A percentile compares a stretch with the other conserved stretches of the same genome.
Conservation (phyloP, 2,329 filamentous ascomycete species). For the Fusarium circinatum region DNA sequence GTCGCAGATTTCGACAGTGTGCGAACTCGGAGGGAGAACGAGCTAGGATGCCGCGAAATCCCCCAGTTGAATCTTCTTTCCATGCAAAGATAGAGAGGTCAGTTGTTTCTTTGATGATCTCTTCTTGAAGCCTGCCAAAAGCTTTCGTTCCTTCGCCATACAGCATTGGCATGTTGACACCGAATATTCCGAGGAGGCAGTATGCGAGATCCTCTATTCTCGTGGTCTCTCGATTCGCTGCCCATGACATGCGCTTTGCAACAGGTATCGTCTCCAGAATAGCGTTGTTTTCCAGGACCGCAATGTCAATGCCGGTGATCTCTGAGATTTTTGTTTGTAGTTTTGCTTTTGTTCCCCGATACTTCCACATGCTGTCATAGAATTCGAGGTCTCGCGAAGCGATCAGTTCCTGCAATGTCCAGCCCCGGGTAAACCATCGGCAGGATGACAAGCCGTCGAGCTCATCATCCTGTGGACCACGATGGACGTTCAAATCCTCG, state of each 20-base stretch:
- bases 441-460: background rate
- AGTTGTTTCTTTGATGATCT: conserved; percentile 13
- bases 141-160: conserved; percentile 14
- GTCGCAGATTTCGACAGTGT: background rate
- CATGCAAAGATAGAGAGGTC: conserved; percentile 24
- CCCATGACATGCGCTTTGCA: conserved; percentile 16
- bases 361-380: background rate
- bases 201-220: conserved; percentile 16
- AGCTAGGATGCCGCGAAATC: background rate
- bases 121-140: conserved; percentile 14
- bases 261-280: background rate
- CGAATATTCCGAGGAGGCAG: conserved; percentile 6
- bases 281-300: background rate
- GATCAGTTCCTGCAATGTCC: conserved; percentile 13
- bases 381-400: background rate
- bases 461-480: fast-evolving
- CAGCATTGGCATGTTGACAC: conserved; percentile 16
- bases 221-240: background rate
- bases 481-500: background rate
- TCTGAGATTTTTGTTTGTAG: fast-evolving
- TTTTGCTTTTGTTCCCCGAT: background rate
- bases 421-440: conserved; percentile 6
- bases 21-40: background rate
- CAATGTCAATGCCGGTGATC: background rate
- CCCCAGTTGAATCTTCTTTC: background rate